Evolutionary conservation across 2,329 filamentous ascomycete species (phyloP), one percentile per base, ranked within the genome.

Genomic region (Monilinia laxa): DNA sequence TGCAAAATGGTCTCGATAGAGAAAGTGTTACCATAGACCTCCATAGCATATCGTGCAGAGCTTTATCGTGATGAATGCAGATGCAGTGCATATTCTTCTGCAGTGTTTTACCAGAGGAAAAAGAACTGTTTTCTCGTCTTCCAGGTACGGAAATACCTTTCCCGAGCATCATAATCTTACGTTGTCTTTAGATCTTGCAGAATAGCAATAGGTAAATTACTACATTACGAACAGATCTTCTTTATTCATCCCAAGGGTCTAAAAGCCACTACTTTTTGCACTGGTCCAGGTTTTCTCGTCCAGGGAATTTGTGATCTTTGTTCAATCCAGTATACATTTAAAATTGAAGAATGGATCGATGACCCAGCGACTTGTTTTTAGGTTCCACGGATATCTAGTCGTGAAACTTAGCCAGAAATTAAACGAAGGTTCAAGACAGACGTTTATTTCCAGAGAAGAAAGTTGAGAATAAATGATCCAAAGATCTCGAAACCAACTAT

Each of bases 281-380:
- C 16, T 4, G n/a, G 9, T 10, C 2, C 9, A 40, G 16, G 38
- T 40, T 4, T 6, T 38, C 12, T 51, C 25, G 11, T 14, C 28
- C 14, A 6, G n/a, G 10, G 20, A 14, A 18, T 35, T 38, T 52
- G 47, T 47, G 16, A 31, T 58, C 47, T 1, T 7, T 18, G n/a
- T 38, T 38, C 20, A 38, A 25, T 51, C 35, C 14, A 10, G 14
- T 14, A 51, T 20, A 25, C 28, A 62, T 25, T 42, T 35, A 23
- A 25, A 12, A 20, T 12, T 20, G 58, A 51, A 51, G 45, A 51
- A 40, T 51, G 20, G 9, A 60, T 51, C 28, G 31, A 62, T 51
- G 58, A 62, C 45, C 58, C 58, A 62, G 51, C n/a, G 31, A 38
- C 14, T 62, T 51, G 45, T 62, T 51, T 62, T n/a, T 62, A 9